Percentiles rank a stretch among this genome's conserved stretches.
These are phyloP conservation scores for Trichoderma harzianum DNA, from an alignment of 2,329 filamentous ascomycete species.

Conservation along the genomic window DNA sequence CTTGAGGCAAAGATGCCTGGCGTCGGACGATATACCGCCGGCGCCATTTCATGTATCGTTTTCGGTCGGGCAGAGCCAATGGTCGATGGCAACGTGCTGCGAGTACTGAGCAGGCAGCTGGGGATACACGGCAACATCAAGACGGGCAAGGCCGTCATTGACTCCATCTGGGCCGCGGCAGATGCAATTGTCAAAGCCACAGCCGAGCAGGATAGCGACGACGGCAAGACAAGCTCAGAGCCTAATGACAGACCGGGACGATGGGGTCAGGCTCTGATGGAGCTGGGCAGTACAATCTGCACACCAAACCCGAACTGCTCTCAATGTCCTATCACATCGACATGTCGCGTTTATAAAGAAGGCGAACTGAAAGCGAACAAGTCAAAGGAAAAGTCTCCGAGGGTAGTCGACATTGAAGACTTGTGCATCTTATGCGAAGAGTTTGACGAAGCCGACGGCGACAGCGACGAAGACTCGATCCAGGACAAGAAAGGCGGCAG, in stretches of 20 bases:
- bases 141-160: constrained; percentile 49
- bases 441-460: constrained; percentile 37
- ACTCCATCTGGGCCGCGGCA: constrained; percentile 57
- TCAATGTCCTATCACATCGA: constrained; percentile 48
- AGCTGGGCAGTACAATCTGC: constrained; percentile 61
- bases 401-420: constrained; percentile 47
- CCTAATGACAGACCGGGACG: constrained; percentile 52
- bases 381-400: constrained; percentile 15
- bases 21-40: constrained; percentile 61
- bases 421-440: constrained; percentile 47
- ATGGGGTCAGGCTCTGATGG: constrained; percentile 65
- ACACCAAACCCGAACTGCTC: constrained; percentile 56
- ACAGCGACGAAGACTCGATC: constrained; percentile 24
- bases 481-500: background rate
- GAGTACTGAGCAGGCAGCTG: constrained; percentile 59
- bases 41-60: constrained; percentile 60
- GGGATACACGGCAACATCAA: constrained; percentile 57
- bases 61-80: constrained; percentile 58
- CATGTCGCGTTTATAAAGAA: constrained; percentile 51
- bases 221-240: constrained; percentile 23
- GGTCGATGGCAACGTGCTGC: constrained; percentile 61
- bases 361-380: constrained; percentile 35
- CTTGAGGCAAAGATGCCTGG: constrained; percentile 54
- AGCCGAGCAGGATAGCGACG: constrained; percentile 35
- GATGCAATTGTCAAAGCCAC: constrained; percentile 52